Evolutionary conservation across 2,329 filamentous ascomycete genomes (phyloP).

Genomic region (Nemania sp.): DNA sequence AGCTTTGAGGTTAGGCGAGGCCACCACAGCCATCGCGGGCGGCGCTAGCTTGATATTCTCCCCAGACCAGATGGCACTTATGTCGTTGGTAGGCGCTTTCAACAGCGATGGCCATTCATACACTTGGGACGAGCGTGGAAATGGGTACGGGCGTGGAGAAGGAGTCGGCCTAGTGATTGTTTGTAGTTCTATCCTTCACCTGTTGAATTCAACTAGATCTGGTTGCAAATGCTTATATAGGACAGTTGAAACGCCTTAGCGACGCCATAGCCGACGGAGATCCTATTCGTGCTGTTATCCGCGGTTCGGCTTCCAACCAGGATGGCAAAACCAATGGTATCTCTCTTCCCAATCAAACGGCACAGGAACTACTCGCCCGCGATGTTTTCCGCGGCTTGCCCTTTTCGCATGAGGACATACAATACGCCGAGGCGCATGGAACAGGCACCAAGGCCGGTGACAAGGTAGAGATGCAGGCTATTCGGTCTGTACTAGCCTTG

Average conservation of each 20-base stretch:
- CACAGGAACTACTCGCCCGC: neutral
- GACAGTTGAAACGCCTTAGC: constrained; percentile 22
- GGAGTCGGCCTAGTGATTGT: neutral
- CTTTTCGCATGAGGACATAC: neutral
- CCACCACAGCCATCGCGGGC: neutral
- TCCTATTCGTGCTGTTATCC: constrained; percentile 29
- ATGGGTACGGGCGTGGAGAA: constrained; percentile 26
- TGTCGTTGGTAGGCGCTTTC: neutral
- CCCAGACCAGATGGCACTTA: neutral
- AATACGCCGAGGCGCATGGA: constrained; percentile 2
- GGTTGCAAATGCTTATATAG: no score
- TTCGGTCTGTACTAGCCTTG: neutral
- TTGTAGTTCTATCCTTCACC: no score
- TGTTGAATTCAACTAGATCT: no score
- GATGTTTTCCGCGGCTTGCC: neutral
- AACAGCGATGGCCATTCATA: constrained; percentile 4
- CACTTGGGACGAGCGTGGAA: constrained; percentile 5
- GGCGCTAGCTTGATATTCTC: neutral
- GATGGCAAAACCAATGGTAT: constrained; percentile 51
- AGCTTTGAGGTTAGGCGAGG: neutral
- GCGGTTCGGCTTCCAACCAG: constrained; percentile 28
- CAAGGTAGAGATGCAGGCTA: neutral
- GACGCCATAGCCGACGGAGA: constrained; percentile 17
- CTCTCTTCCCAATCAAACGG: constrained; percentile 44
- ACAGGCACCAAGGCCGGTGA: constrained; percentile 3